phyloP scores from a whole-genome alignment of 2,329 filamentous ascomycete genomes.

The Ascosphaera acerosa region DNA sequence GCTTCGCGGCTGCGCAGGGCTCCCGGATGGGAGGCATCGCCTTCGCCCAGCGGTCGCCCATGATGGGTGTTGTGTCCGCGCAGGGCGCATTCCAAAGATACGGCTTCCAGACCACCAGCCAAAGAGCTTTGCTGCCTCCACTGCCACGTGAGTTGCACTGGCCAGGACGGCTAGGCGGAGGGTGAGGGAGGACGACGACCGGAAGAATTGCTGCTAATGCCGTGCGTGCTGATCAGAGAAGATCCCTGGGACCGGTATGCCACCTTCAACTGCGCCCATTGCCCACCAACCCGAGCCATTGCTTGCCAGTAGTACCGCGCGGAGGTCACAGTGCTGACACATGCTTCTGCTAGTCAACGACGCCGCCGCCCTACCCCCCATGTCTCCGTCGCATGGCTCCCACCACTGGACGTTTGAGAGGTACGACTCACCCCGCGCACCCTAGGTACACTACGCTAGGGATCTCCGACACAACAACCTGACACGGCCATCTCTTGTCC shows the following conservation, averaged over 20 bases:
- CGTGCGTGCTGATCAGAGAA: neutral
- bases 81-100: constrained; percentile 15
- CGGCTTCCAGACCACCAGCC: constrained; percentile 66
- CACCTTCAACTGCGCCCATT: no score
- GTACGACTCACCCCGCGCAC: constrained; percentile 14
- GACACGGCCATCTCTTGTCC: neutral
- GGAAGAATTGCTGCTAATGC: neutral
- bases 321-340: no score
- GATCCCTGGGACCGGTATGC: constrained; percentile 2
- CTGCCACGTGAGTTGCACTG: constrained; percentile 44
- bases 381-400: constrained; percentile 60
- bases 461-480: no score
- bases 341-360: constrained; percentile 86
- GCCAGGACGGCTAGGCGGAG: neutral
- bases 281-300: no score
- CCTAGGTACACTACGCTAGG: no score
- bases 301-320: no score
- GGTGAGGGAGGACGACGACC: neutral
- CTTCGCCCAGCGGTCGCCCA: constrained; percentile 7
- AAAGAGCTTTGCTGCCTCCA: constrained; percentile 52
- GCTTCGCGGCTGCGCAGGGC: constrained; percentile 13
- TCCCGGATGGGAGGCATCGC: constrained; percentile 6
- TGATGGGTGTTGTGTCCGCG: constrained; percentile 4
- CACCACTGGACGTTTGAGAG: constrained; percentile 98
- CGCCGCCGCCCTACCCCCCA: constrained; percentile 44